Conservation (phyloP, 257 asterid genomes). For the Fraxinus americana region DNA sequence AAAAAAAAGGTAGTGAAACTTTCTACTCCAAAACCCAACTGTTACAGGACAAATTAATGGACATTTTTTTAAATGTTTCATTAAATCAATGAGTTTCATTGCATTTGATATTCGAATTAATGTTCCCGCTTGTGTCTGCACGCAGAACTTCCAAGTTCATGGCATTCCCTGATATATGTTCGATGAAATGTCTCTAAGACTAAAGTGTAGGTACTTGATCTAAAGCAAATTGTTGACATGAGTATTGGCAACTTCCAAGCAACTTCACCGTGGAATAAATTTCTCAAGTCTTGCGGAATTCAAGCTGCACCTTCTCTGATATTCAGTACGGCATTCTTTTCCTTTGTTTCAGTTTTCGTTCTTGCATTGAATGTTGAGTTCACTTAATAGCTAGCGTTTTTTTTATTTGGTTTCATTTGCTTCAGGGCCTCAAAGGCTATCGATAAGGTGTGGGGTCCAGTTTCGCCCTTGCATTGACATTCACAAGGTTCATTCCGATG, state of each 20-base stretch:
- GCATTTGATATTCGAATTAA: background rate
- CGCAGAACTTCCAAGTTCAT: background rate
- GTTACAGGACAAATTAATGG: background rate
- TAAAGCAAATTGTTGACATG: constrained; percentile 28
- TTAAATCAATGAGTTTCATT: background rate
- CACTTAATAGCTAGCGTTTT: background rate
- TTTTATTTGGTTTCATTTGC: constrained; percentile 3
- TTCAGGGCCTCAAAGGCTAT: constrained; percentile 52
- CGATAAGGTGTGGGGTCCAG: constrained; percentile 57
- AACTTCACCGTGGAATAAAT: constrained; percentile 38
- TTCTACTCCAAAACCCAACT: background rate
- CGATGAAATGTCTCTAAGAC: constrained; percentile 24
- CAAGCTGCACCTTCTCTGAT: constrained; percentile 33
- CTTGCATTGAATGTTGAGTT: background rate
- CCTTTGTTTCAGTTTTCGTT: background rate
- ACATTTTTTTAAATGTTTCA: background rate
- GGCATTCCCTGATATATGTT: constrained; percentile 18
- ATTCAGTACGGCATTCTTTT: constrained; percentile 35
- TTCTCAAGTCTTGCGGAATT: constrained; percentile 28
- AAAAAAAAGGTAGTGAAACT: background rate
- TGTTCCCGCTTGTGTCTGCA: background rate
- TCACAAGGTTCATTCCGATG: constrained; percentile 70
- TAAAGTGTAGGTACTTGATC: constrained; percentile 24
- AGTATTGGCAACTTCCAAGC: constrained; percentile 47
- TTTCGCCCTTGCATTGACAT: constrained; percentile 98